Percentiles rank a stretch among this genome's conserved stretches.
These are phyloP conservation scores for Zygosaccharomyces siamensis DNA, from an alignment of 805 yeast genomes.

Conservation along the genomic window DNA sequence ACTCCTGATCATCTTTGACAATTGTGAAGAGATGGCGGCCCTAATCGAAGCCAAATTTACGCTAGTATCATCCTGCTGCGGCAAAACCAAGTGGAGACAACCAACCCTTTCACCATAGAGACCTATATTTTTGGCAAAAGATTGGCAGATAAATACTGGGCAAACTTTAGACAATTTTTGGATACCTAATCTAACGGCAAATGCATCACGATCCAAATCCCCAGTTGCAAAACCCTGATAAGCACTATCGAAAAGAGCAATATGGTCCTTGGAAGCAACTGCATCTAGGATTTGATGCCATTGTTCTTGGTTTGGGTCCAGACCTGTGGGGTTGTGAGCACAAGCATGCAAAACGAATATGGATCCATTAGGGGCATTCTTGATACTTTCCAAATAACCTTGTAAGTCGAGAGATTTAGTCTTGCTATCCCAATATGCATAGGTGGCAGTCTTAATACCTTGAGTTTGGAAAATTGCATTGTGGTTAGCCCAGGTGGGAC, in stretches of 20 bases:
- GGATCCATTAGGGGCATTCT: conserved; percentile 68
- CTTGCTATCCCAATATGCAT: conserved; percentile 81
- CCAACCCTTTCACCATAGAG: conserved; percentile 98
- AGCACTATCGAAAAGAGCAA: conserved; percentile 88
- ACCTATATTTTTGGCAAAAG: conserved; percentile 94
- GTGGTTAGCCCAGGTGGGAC: conserved; percentile 99
- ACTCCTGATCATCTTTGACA: conserved; percentile 69
- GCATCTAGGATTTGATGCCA: conserved; percentile 70
- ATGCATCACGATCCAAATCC: conserved; percentile 74
- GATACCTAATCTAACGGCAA: conserved; percentile 62
- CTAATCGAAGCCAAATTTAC: conserved; percentile 40
- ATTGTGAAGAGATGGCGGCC: conserved; percentile 65
- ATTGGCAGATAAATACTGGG: conserved; percentile 81
- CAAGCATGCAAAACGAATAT: conserved; percentile 85
- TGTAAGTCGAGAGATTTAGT: conserved; percentile 67
- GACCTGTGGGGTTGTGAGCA: conserved; percentile 97
- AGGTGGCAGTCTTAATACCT: conserved; percentile 62
- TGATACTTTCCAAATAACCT: conserved; percentile 61
- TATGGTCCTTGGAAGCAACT: conserved; percentile 56
- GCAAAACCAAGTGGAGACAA: conserved; percentile 72
- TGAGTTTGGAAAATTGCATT: conserved; percentile 68
- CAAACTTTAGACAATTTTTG: conserved; percentile 40
- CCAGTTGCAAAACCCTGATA: conserved; percentile 98
- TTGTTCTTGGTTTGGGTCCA: conserved; percentile 80
- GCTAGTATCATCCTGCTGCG: conserved; percentile 30